Conservation (phyloP, 306 rosid genomes). For the Canavalia ensiformis region DNA sequence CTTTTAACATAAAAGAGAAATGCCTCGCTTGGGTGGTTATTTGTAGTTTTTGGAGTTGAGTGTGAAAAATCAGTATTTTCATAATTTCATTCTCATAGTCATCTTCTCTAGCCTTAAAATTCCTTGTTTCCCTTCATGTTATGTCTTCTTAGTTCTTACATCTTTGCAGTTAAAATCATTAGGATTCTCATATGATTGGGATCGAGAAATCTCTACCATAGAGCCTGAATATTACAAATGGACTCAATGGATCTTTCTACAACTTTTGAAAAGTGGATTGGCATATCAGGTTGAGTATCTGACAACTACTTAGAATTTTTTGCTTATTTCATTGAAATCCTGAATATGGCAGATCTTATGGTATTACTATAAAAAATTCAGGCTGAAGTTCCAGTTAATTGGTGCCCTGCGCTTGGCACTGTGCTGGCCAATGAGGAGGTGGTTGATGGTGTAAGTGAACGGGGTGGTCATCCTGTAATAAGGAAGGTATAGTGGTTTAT, state of each 20-base stretch:
- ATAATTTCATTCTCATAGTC: background rate
- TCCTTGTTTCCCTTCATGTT: conserved; percentile 45
- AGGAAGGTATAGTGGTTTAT: conserved; percentile 69
- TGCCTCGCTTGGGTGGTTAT: conserved; percentile 5
- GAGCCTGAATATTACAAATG: conserved; percentile 95
- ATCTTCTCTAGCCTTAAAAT: conserved; percentile 21
- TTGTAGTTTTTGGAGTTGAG: conserved; percentile 7
- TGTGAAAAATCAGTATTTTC: conserved; percentile 6
- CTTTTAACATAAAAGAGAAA: conserved; percentile 25
- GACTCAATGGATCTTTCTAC: conserved; percentile 99
- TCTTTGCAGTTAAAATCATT: conserved; percentile 86
- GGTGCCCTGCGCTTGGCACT: conserved; percentile 99
- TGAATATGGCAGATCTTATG: conserved; percentile 34
- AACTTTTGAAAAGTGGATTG: conserved; percentile 88
- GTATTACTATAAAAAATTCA: conserved; percentile 49
- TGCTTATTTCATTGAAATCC: conserved; percentile 31
- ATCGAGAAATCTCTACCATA: conserved; percentile 92
- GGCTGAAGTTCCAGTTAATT: conserved; percentile 99
- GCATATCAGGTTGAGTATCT: conserved; percentile 85
- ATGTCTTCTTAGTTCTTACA: conserved; percentile 34
- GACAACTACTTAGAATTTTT: conserved; percentile 37
- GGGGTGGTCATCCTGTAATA: conserved; percentile 95
- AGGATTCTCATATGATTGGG: conserved; percentile 99
- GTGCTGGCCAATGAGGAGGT: conserved; percentile 99
- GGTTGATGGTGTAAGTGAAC: conserved; percentile 94